phyloP scores from a whole-genome alignment of 139 green algal genomes.

The Yamagishiella unicocca region DNA sequence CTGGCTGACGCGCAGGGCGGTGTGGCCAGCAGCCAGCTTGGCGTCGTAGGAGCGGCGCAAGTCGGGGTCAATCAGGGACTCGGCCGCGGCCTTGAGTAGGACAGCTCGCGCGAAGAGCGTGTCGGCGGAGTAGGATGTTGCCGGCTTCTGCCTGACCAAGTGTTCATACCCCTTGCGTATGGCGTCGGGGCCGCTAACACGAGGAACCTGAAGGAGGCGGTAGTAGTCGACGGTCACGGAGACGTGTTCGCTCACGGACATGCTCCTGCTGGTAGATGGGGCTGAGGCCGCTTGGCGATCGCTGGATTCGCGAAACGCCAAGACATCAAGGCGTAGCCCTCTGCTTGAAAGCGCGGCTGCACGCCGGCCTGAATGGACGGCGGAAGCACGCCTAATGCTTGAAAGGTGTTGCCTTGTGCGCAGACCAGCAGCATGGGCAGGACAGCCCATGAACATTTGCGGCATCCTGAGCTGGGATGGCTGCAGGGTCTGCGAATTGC shows the following conservation, averaged over 20 bases:
- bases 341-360: background rate
- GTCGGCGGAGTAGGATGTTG: conserved; percentile 42
- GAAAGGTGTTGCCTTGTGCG: too few relatives aligned
- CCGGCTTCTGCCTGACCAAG: background rate
- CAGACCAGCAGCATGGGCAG: too few relatives aligned
- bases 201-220: conserved; percentile 20
- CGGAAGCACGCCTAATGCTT: background rate
- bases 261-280: background rate
- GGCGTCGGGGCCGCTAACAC: conserved; percentile 12
- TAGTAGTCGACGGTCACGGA: conserved; percentile 32
- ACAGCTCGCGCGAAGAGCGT: conserved; percentile 57
- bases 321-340: background rate
- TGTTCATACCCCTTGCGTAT: conserved; percentile 41
- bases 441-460: too few relatives aligned
- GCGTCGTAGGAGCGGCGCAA: conserved; percentile 48
- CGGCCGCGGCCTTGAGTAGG: conserved; percentile 55
- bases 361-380: too few relatives aligned
- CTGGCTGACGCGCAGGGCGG: conserved; percentile 49
- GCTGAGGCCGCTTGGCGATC: background rate
- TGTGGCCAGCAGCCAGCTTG: conserved; percentile 28
- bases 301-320: conserved; percentile 5
- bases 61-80: conserved; percentile 40
- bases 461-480: too few relatives aligned
- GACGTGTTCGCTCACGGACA: conserved; percentile 23
- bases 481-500: too few relatives aligned